Base-by-base conservation (phyloP, 495 filamentous ascomycete genomes). In the Delitschia confertaspora region DNA sequence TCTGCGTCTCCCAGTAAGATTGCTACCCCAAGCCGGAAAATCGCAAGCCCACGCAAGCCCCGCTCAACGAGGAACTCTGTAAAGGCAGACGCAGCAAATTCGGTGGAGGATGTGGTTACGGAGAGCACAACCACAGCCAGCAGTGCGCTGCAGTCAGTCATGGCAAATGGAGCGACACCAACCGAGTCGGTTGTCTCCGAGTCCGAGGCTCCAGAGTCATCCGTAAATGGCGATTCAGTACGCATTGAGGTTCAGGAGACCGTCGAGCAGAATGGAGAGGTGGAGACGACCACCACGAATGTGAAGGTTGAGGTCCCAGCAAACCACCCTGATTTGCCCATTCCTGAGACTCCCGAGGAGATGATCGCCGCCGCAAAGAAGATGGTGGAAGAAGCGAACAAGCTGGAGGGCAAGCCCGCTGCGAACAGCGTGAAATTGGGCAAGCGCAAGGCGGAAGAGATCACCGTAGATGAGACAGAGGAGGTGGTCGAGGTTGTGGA, bases 281-380 rank as follows among this genome's bases (percentile, higher is more conserved):
- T 74, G 3, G 79, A 61, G 33, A 74, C 77, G 0, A 79, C 75
- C 26, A 74, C 77, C 49, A 94, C 85, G 8, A 80, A 76, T n/a
- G 74, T 94, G 27, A 80, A 80, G 43, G 70, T 93, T 8, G 85
- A 94, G 54, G 65, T 83, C 64, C 82, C 85, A 8, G 69, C 80
- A 9, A 71, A 68, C 9, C 23, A 67, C 30, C 78, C 80, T 11
- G 78, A 87, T 27, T 64, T 85, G 7, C 83, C 84, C 0, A 70
- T 81, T 7, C 74, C 82, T 2, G 83, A 83, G 29, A 79, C 83
- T 38, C 78, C 88, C 0, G 69, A 83, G 42, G 71, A 79, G 23
- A 83, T 95, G 81, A 79, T 96, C 33, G 80, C 76, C 33, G 74
- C 83, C 61, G 91, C 91, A 5, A 86, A 82, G 60, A 77, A 78